Evolutionary conservation across 164 flowering plant species (phyloP).

Genomic region (Echeveria elegans): DNA sequence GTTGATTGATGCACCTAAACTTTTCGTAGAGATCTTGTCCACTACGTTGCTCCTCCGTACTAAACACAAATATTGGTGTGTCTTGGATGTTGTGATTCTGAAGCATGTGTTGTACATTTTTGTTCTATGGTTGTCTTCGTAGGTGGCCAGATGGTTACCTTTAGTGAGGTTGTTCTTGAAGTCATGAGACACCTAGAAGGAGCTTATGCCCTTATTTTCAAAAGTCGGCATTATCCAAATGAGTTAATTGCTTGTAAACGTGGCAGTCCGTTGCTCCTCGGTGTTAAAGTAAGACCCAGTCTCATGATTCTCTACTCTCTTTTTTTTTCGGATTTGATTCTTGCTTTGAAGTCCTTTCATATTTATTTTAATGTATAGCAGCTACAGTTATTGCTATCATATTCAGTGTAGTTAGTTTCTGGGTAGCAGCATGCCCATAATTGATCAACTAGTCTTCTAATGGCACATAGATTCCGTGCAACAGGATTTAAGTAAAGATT

Average conservation of each 20-base stretch:
- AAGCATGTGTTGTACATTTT: neutral
- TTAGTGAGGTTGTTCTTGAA: constrained; percentile 90
- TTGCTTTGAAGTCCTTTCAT: neutral
- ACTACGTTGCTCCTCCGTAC: neutral
- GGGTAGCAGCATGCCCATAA: neutral
- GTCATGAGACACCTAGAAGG: constrained; percentile 99
- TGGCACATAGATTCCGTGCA: neutral
- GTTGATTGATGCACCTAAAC: neutral
- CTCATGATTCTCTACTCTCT: neutral
- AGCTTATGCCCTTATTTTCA: constrained; percentile 94
- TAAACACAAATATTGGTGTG: neutral
- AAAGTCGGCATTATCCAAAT: constrained; percentile 91
- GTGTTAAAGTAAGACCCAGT: constrained; percentile 71
- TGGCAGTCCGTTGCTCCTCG: constrained; percentile 92
- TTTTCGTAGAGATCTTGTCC: neutral
- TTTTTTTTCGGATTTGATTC: neutral
- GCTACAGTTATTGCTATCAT: neutral
- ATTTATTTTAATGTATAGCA: no score
- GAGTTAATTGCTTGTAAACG: constrained; percentile 97
- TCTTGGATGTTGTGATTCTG: neutral
- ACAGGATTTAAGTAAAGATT: constrained; percentile 50
- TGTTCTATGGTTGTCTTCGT: constrained; percentile 15
- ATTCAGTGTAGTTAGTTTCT: neutral
- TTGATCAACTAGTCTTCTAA: neutral
- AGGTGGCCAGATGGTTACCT: constrained; percentile 74